A percentile compares a stretch with the other conserved stretches of the same genome.
Evolutionary conservation across 305 asterid species (phyloP).

Genomic region (Withania somnifera): DNA sequence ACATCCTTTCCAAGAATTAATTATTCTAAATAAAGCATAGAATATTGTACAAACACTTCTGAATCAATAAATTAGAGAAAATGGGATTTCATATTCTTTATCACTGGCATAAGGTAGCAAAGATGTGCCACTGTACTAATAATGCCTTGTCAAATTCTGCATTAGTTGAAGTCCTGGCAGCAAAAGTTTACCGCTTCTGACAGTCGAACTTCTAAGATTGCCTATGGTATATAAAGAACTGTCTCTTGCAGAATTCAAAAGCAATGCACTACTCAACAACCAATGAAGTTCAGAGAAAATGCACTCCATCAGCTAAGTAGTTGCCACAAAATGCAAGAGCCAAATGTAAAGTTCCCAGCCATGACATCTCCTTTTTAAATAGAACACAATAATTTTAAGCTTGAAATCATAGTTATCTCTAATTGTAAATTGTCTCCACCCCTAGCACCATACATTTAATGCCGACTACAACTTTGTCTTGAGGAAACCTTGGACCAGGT

Average conservation of each 20-base stretch:
- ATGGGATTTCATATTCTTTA: not conserved
- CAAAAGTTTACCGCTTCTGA: not conserved
- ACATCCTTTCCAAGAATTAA: not conserved
- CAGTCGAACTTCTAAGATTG: not conserved
- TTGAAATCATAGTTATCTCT: not conserved
- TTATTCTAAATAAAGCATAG: not conserved
- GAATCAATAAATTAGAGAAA: not conserved
- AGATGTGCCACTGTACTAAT: not conserved
- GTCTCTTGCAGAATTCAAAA: not conserved
- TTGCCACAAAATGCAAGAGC: not conserved
- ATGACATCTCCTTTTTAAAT: not conserved
- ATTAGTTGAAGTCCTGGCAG: not conserved
- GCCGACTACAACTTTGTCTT: not conserved
- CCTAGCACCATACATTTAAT: not conserved
- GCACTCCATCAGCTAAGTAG: not conserved
- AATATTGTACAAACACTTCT: not conserved
- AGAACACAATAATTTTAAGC: not conserved
- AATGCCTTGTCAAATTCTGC: not conserved
- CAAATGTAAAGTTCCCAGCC: not conserved
- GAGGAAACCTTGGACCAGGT: not conserved
- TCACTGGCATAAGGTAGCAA: not conserved
- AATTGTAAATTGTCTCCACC: not conserved
- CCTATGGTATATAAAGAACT: not conserved
- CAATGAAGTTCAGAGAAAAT: not conserved
- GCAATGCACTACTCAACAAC: not conserved